Evolutionary conservation across 1,284 basidiomycete species (phyloP).

Genomic region (Puccinia sorghi): DNA sequence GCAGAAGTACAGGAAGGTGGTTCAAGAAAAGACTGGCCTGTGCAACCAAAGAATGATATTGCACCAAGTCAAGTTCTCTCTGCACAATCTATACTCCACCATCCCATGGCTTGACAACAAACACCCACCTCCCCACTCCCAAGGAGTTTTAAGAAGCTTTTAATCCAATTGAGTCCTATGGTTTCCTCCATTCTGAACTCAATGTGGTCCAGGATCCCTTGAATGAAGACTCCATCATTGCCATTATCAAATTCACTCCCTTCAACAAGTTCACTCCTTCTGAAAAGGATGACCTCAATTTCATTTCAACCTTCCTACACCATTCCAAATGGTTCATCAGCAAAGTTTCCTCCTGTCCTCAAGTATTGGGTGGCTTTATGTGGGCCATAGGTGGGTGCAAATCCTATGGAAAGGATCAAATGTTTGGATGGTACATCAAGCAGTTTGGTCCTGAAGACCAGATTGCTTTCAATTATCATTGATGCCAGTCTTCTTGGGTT

Average conservation of each 20-base stretch:
- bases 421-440: background rate
- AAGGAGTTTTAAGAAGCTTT: background rate
- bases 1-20: too few species aligned
- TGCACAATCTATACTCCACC: background rate
- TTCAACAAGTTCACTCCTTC: background rate
- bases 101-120: conserved; percentile 2
- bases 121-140: background rate
- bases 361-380: too few species aligned
- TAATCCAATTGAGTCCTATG: background rate
- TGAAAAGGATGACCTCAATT: background rate
- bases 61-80: background rate
- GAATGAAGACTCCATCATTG: background rate
- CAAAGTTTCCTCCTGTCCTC: too few species aligned
- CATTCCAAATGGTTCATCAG: background rate
- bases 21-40: too few species aligned
- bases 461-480: background rate
- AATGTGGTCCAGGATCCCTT: background rate
- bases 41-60: too few species aligned
- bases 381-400: too few species aligned
- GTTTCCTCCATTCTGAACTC: background rate
- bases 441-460: background rate
- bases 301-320: background rate
- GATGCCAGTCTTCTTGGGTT: background rate
- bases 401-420: too few species aligned
- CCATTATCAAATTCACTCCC: background rate